Conservation (phyloP, 805 yeast genomes). For the Kodamaea fukazawae region DNA sequence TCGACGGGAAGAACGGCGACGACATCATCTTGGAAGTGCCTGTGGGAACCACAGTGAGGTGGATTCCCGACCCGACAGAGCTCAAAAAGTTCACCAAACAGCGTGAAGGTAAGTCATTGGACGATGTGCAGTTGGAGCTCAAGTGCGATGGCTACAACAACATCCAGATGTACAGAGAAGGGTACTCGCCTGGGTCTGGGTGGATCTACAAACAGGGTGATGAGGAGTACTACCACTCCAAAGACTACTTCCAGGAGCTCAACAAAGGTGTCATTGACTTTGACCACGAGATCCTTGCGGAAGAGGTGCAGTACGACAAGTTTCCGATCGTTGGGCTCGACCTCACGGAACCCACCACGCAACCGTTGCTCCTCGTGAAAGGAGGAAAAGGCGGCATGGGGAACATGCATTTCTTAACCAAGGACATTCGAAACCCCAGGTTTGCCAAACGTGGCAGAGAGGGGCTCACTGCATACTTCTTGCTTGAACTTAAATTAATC, state of each 20-base stretch:
- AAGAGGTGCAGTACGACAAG: constrained; percentile 61
- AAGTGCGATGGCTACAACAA: constrained; percentile 24
- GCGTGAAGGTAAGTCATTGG: constrained; percentile 15
- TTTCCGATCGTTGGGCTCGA: constrained; percentile 86
- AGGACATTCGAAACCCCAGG: constrained; percentile 82
- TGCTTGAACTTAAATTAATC: constrained; percentile 79
- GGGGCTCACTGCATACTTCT: constrained; percentile 62
- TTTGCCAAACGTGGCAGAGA: constrained; percentile 79
- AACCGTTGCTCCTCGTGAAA: constrained; percentile 65
- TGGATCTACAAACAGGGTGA: constrained; percentile 85
- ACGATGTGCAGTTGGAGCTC: constrained; percentile 31
- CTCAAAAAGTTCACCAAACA: constrained; percentile 29
- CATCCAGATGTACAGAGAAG: constrained; percentile 62
- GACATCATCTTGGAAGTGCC: constrained; percentile 85
- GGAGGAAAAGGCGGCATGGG: constrained; percentile 98
- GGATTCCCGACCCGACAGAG: constrained; percentile 74
- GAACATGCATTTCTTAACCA: constrained; percentile 89
- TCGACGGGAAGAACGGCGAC: constrained; percentile 83
- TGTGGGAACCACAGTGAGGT: constrained; percentile 80
- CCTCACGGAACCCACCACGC: constrained; percentile 53
- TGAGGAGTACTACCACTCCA: constrained; percentile 62
- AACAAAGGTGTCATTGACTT: constrained; percentile 61
- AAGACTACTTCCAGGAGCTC: constrained; percentile 65
- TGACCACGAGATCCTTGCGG: constrained; percentile 55
- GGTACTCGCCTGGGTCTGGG: constrained; percentile 71